Evolutionary conservation across 805 yeast genomes (phyloP).

Genomic region (Pichia cephalocereana): DNA sequence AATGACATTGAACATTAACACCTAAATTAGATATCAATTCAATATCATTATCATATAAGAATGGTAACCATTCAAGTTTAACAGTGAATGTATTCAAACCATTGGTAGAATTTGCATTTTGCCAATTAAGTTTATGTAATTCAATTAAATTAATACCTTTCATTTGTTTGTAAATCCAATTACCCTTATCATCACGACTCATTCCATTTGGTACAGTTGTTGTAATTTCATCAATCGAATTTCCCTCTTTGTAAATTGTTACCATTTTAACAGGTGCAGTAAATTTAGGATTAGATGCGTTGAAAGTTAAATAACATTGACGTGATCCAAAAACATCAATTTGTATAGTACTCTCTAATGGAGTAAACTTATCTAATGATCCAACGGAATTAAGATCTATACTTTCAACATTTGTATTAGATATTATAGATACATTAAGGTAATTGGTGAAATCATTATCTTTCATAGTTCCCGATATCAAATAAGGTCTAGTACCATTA

Average conservation of each 20-base stretch:
- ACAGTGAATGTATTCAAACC: slow-evolving; percentile 35
- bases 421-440: slow-evolving; percentile 41
- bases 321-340: slow-evolving; percentile 55
- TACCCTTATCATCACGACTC: slow-evolving; percentile 29
- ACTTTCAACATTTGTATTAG: slow-evolving; percentile 33
- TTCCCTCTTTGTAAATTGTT: slow-evolving; percentile 34
- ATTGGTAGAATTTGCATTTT: slow-evolving; percentile 20
- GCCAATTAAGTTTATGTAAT: slow-evolving; percentile 59
- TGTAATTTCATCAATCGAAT: neutral
- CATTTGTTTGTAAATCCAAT: slow-evolving; percentile 38
- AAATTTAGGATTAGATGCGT: slow-evolving; percentile 29
- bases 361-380: slow-evolving; percentile 39
- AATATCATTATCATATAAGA: slow-evolving; percentile 33
- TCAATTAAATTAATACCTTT: slow-evolving; percentile 58
- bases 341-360: slow-evolving; percentile 52
- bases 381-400: neutral
- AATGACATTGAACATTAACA: slow-evolving; percentile 56
- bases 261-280: slow-evolving; percentile 58
- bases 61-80: slow-evolving; percentile 73
- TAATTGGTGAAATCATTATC: slow-evolving; percentile 33
- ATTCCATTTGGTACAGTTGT: slow-evolving; percentile 34
- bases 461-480: slow-evolving; percentile 29
- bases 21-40: slow-evolving; percentile 33
- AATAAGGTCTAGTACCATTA: slow-evolving; percentile 39
- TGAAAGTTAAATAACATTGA: slow-evolving; percentile 54